Base-by-base conservation (phyloP, 2,329 filamentous ascomycete species). In the Scedosporium dehoogii region DNA sequence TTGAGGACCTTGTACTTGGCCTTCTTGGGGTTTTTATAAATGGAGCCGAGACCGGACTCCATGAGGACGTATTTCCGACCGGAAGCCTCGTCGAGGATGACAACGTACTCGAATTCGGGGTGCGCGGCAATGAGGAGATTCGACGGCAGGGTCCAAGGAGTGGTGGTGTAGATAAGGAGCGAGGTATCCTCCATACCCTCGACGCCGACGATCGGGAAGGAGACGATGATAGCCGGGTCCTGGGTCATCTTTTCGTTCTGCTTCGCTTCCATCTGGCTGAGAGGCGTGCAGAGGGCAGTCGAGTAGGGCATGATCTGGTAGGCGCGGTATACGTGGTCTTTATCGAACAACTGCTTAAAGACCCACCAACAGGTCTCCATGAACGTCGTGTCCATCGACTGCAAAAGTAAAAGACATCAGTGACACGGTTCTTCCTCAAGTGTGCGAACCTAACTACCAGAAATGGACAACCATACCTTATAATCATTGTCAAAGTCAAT, bases 341-440 rank as follows among this genome's bases (percentile, higher is more conserved):
- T 90, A 67, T 89, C 85, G 70, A 85, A 89, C 21, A 91, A 77
- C 69, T 87, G 82, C 73, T 88, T 89, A 76, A 90, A 90, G 21
- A 90, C 85, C 88, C 88, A 91, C 88, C 88, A 91, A 64, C 86
- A 83, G 0, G 85, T 85, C 76, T 91, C 88, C 88, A 91, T 91
- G 73, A 89, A 91, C 21, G 78, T 82, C 10, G 83, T 79, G 71
- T 91, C 85, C 86, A 91, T 90, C 9, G 87, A 89, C 83, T 85
- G 67, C 27, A 7, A 60, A 38, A 38, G 14, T 12, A 14, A 42
- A 48, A 48, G 16, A 41, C 16, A 23, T 55, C 23, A 55, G 51
- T n/a, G 51, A 2, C 6, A 12, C 5, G 23, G 7, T 23, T 29
- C 51, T 10, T n/a, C 51, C 23, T n/a, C n/a, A 29, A 10, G 14